A percentile compares a stretch with the other conserved stretches of the same genome.
These are phyloP conservation scores for Thelonectria olida DNA, from an alignment of 2,329 filamentous ascomycete species.

Conservation along the genomic window DNA sequence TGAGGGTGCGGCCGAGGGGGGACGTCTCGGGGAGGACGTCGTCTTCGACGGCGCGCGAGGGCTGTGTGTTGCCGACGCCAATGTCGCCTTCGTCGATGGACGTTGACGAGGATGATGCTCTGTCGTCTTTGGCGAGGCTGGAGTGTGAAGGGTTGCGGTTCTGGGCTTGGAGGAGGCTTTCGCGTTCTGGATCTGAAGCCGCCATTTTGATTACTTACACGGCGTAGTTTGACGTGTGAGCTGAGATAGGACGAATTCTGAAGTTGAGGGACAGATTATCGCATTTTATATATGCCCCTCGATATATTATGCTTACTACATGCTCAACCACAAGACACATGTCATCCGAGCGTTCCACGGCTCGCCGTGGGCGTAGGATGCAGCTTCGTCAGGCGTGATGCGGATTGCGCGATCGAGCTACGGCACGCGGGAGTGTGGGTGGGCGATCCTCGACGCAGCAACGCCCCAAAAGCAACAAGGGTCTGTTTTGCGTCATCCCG, in stretches of 20 bases:
- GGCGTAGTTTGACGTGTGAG: background rate
- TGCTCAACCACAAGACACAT: background rate
- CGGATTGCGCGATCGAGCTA: slow-evolving; percentile 32
- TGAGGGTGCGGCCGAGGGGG: slow-evolving; percentile 65
- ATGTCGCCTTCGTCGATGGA: slow-evolving; percentile 21
- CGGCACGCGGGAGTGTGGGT: background rate
- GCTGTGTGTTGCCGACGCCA: background rate
- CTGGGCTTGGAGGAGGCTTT: slow-evolving; percentile 21
- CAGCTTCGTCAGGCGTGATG: slow-evolving; percentile 33
- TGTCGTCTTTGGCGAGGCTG: background rate
- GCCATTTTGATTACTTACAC: slow-evolving; percentile 8
- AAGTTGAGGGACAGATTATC: background rate
- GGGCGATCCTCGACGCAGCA: background rate
- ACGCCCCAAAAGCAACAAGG: background rate
- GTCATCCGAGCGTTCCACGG: slow-evolving; percentile 17
- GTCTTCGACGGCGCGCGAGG: slow-evolving; percentile 56
- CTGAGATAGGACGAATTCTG: background rate
- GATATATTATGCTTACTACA: background rate
- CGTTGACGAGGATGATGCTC: background rate
- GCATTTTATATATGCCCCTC: background rate
- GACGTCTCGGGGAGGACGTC: slow-evolving; percentile 68
- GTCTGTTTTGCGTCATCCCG: background rate
- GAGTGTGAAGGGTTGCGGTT: slow-evolving; percentile 5
- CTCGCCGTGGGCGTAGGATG: slow-evolving; percentile 19
- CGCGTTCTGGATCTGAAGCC: slow-evolving; percentile 3